Percentiles rank a stretch among this genome's conserved stretches.
Conservation (phyloP, 2,329 filamentous ascomycete species). For the Sordariomycetes sp. region DNA sequence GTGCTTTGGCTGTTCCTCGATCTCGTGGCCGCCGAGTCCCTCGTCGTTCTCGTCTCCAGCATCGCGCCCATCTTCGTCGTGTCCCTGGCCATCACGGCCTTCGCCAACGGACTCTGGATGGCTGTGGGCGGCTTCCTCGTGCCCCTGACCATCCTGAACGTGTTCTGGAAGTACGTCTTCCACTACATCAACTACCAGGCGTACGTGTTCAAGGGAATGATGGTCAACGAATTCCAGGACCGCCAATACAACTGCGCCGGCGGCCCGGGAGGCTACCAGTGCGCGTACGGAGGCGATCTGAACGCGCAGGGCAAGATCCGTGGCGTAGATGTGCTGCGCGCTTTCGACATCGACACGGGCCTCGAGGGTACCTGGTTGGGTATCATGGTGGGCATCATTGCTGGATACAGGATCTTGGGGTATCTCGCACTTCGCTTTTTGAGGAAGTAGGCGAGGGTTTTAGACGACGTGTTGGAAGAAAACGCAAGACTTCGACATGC, state of each 20-base stretch:
- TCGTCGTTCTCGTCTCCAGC: constrained; percentile 67
- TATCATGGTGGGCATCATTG: constrained; percentile 67
- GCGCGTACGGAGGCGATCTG: constrained; percentile 61
- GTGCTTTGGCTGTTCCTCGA: constrained; percentile 82
- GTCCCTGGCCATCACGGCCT: constrained; percentile 68
- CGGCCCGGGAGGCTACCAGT: constrained; percentile 41
- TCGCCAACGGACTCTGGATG: constrained; percentile 89
- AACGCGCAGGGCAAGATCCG: constrained; percentile 58
- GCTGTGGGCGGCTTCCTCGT: constrained; percentile 77
- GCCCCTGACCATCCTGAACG: constrained; percentile 60
- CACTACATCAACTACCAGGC: constrained; percentile 83
- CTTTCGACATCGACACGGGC: constrained; percentile 60
- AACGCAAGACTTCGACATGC: no score
- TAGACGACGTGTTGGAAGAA: constrained; percentile 44
- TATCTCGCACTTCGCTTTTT: constrained; percentile 7
- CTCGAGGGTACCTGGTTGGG: constrained; percentile 69
- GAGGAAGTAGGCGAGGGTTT: constrained; percentile 20
- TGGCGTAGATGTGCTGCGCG: constrained; percentile 59
- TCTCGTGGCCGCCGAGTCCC: constrained; percentile 69
- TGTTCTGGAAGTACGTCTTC: constrained; percentile 80
- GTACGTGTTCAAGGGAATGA: constrained; percentile 88
- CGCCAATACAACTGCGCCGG: constrained; percentile 52
- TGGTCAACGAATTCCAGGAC: constrained; percentile 74
- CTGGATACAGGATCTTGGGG: constrained; percentile 51
- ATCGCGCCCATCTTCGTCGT: constrained; percentile 75